These are phyloP conservation scores for Fulvia fulva DNA, from an alignment of 2,329 filamentous ascomycete species.

Conservation along the genomic window DNA sequence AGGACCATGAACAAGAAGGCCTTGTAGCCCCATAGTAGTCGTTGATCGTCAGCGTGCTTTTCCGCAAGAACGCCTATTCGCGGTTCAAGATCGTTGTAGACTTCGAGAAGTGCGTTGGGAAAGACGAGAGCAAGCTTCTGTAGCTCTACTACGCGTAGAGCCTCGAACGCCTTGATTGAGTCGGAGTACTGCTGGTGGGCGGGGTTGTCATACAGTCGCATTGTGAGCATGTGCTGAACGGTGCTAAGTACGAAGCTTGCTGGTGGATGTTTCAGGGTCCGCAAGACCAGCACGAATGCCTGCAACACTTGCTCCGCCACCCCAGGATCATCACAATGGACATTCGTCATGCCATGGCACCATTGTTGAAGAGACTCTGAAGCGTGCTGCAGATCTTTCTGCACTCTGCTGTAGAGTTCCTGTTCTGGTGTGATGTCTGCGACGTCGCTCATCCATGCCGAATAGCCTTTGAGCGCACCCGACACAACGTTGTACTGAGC, in stretches of 20 bases:
- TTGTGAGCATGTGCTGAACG: conserved; percentile 84
- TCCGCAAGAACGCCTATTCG: conserved; percentile 77
- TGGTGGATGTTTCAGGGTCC: conserved; percentile 24
- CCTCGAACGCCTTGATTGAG: conserved; percentile 82
- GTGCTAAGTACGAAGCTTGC: conserved; percentile 74
- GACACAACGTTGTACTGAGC: conserved; percentile 87
- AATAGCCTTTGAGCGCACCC: conserved; percentile 81
- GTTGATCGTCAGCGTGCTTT: conserved; percentile 71
- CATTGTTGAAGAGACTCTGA: conserved; percentile 51
- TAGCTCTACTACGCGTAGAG: conserved; percentile 78
- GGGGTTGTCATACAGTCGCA: conserved; percentile 69
- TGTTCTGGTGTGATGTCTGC: conserved; percentile 38
- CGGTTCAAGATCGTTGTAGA: conserved; percentile 80
- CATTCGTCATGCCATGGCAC: conserved; percentile 67
- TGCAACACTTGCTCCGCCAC: conserved; percentile 31
- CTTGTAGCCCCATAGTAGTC: conserved; percentile 77
- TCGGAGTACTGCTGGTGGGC: conserved; percentile 74
- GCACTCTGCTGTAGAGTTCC: conserved; percentile 46
- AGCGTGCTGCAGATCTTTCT: conserved; percentile 58
- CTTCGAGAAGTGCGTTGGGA: conserved; percentile 78
- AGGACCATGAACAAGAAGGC: conserved; percentile 92
- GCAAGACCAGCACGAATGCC: conserved; percentile 29
- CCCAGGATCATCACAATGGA: conserved; percentile 58
- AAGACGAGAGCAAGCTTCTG: conserved; percentile 86
- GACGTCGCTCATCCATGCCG: conserved; percentile 63